phyloP scores from a whole-genome alignment of 352 stramenopile genomes.

The Lagenidium sp. region DNA sequence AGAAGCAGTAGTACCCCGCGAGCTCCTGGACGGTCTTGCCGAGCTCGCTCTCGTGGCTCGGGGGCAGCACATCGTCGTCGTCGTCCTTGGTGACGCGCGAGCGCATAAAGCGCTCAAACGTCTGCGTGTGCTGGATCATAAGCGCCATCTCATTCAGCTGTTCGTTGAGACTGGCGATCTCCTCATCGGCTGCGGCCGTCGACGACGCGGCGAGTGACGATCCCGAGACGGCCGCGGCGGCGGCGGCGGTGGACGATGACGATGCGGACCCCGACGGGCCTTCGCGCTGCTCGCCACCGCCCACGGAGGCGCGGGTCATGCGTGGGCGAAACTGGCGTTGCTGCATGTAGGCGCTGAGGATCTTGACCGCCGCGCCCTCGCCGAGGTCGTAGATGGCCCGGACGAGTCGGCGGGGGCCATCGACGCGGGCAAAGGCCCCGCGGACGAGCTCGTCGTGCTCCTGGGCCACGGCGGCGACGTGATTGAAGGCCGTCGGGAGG shows the following conservation, averaged over 20 bases:
- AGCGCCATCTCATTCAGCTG: slow-evolving; percentile 82
- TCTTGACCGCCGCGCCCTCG: slow-evolving; percentile 42
- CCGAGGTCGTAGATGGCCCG: slow-evolving; percentile 43
- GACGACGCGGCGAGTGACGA: too few species aligned
- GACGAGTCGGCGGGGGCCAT: slow-evolving; percentile 42
- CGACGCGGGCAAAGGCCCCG: slow-evolving; percentile 43
- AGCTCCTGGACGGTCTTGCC: slow-evolving; percentile 79
- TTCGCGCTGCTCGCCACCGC: slow-evolving; percentile 1
- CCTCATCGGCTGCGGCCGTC: slow-evolving; percentile 27
- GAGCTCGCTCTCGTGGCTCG: slow-evolving; percentile 62
- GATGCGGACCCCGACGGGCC: not conserved
- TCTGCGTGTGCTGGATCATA: slow-evolving; percentile 85
- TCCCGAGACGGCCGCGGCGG: slow-evolving; percentile 4
- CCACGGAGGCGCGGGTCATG: slow-evolving; percentile 25
- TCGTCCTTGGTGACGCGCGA: slow-evolving; percentile 28
- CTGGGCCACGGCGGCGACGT: slow-evolving; percentile 52
- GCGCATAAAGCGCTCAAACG: slow-evolving; percentile 83
- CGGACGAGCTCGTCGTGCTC: slow-evolving; percentile 43
- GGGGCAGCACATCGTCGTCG: slow-evolving; percentile 22
- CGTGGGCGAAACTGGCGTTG: slow-evolving; percentile 64
- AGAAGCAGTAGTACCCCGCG: slow-evolving; percentile 81
- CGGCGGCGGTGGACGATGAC: slow-evolving; percentile 2
- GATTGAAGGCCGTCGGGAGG: slow-evolving; percentile 69
- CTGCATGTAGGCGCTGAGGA: slow-evolving; percentile 60
- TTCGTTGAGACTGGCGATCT: slow-evolving; percentile 67